A percentile compares a stretch with the other conserved stretches of the same genome.
Conservation (phyloP, 2,329 filamentous ascomycete genomes). For the Talaromyces funiculosus region DNA sequence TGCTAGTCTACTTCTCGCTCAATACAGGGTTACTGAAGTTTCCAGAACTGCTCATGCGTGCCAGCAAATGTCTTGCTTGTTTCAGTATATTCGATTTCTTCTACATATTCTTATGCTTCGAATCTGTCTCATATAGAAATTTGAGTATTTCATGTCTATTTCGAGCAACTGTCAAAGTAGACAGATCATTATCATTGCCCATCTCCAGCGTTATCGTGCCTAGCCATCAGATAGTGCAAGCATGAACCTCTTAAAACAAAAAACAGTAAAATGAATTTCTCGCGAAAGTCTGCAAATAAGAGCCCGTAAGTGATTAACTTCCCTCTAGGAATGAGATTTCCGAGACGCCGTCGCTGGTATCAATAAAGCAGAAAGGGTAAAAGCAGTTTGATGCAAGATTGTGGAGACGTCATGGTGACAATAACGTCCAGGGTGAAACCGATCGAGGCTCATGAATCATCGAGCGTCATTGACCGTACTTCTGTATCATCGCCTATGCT, state of each 20-base stretch:
- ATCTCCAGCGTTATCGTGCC: not conserved
- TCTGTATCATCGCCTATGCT: not conserved
- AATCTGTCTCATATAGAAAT: not conserved
- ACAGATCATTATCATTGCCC: not conserved
- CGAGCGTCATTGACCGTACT: not conserved
- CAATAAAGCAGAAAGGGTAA: not conserved
- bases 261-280: not conserved
- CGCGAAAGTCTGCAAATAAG: not conserved
- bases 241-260: not conserved
- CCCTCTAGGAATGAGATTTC: not conserved
- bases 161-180: not conserved
- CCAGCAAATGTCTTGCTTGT: not conserved
- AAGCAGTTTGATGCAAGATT: not conserved
- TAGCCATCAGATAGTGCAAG: not conserved
- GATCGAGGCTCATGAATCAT: not conserved
- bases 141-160: not conserved
- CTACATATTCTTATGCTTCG: not conserved
- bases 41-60: not conserved
- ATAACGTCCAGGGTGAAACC: not conserved
- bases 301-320: not conserved
- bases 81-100: not conserved
- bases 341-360: constrained; percentile 9
- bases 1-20: not conserved
- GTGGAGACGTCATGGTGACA: not conserved
- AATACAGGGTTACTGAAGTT: not conserved